These are phyloP conservation scores for Apiotrichum akiyoshidainum DNA, from an alignment of 1,284 basidiomycete genomes.

Conservation along the genomic window DNA sequence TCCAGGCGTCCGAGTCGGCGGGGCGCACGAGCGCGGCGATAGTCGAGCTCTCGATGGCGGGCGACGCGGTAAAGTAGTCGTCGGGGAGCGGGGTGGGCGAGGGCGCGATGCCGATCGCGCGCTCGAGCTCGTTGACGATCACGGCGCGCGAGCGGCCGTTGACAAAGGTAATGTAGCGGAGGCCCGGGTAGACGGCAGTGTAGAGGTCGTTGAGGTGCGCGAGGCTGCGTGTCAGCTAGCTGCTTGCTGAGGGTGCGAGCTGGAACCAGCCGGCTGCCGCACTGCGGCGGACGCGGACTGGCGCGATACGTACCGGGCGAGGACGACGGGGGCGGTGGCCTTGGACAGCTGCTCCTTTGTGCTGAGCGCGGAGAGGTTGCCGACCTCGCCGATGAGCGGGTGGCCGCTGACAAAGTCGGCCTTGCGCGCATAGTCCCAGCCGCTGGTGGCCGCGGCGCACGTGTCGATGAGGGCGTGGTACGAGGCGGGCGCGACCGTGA, in stretches of 20 bases:
- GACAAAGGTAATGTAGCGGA: slow-evolving; percentile 87
- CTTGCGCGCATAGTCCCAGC: slow-evolving; percentile 61
- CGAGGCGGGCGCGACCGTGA: slow-evolving; percentile 36
- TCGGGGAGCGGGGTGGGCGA: slow-evolving; percentile 35
- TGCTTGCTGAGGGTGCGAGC: too few species aligned
- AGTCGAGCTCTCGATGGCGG: slow-evolving; percentile 52
- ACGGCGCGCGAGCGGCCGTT: slow-evolving; percentile 70
- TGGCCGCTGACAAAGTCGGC: slow-evolving; percentile 74
- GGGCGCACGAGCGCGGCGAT: slow-evolving; percentile 27
- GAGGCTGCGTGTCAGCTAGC: slow-evolving; percentile 33
- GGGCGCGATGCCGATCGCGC: slow-evolving; percentile 52
- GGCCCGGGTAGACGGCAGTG: slow-evolving; percentile 65
- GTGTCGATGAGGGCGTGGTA: slow-evolving; percentile 64
- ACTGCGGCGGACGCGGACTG: too few species aligned
- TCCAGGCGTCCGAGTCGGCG: slow-evolving; percentile 54
- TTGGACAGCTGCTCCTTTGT: slow-evolving; percentile 68
- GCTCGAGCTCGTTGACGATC: slow-evolving; percentile 76
- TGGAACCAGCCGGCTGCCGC: too few species aligned
- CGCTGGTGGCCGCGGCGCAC: slow-evolving; percentile 57
- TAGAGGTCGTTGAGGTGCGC: slow-evolving; percentile 70
- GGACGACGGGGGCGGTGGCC: slow-evolving; percentile 37
- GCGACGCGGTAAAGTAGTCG: slow-evolving; percentile 23
- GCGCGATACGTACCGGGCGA: slow-evolving; percentile 37
- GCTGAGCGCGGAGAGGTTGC: slow-evolving; percentile 64
- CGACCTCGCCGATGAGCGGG: slow-evolving; percentile 79